phyloP scores from a whole-genome alignment of 768 basidiomycete species.

The Boletus rex-veris region DNA sequence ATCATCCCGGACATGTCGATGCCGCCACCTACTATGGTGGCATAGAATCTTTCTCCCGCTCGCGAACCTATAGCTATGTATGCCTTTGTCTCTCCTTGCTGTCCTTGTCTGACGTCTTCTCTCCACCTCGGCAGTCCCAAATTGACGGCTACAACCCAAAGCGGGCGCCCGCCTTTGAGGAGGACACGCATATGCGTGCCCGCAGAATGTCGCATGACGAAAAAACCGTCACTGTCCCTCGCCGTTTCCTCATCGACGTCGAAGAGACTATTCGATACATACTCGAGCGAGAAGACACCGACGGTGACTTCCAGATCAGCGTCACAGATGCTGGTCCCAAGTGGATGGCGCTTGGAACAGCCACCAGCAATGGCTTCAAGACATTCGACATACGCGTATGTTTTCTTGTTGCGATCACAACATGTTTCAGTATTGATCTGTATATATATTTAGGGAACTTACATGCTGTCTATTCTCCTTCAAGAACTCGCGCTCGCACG shows the following conservation, averaged over 20 bases:
- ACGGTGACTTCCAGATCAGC: slow-evolving; percentile 94
- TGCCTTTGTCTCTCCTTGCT: slow-evolving; percentile 21
- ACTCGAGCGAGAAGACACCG: slow-evolving; percentile 96
- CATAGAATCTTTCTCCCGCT: slow-evolving; percentile 72
- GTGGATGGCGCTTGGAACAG: slow-evolving; percentile 92
- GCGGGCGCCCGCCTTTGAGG: slow-evolving; percentile 67
- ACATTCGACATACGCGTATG: slow-evolving; percentile 90
- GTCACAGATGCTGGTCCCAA: slow-evolving; percentile 97
- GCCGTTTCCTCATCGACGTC: slow-evolving; percentile 94
- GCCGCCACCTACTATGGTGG: slow-evolving; percentile 82
- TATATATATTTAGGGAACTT: slow-evolving; percentile 70
- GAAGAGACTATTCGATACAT: slow-evolving; percentile 97
- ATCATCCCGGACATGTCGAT: slow-evolving; percentile 55
- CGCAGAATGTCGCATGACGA: slow-evolving; percentile 93
- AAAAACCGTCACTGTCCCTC: slow-evolving; percentile 71
- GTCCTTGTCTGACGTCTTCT: slow-evolving; percentile 17
- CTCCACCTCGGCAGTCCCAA: slow-evolving; percentile 49
- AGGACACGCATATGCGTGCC: slow-evolving; percentile 68
- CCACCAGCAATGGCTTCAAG: slow-evolving; percentile 97
- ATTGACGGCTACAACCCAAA: slow-evolving; percentile 71
- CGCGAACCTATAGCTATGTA: slow-evolving; percentile 87
- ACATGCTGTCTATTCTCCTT: slow-evolving; percentile 98
- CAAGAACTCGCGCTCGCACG: slow-evolving; percentile 97
- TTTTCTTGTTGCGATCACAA: slow-evolving; percentile 2
- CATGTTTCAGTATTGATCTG: slow-evolving; percentile 8